Conservation (phyloP, 495 filamentous ascomycete genomes). For the Pyronema omphalodes region DNA sequence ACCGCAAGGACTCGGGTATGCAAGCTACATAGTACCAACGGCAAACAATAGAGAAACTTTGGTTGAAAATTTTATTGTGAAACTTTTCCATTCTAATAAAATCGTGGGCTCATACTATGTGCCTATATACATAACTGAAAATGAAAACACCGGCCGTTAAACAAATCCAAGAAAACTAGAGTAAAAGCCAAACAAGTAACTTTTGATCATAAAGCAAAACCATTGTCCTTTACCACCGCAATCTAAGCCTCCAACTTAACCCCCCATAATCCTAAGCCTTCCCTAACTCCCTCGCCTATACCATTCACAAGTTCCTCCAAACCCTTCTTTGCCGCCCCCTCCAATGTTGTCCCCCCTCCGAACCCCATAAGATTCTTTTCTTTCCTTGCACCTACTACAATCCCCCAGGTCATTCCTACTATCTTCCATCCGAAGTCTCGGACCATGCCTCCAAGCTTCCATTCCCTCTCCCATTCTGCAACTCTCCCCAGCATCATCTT, state of each 20-base stretch:
- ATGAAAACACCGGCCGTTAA: too few relatives aligned
- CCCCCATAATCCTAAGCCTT: background rate
- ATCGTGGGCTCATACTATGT: too few relatives aligned
- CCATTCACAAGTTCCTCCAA: conserved; percentile 1
- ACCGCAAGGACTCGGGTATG: too few relatives aligned
- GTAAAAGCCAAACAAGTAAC: too few relatives aligned
- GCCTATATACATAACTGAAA: too few relatives aligned
- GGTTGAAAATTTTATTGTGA: too few relatives aligned
- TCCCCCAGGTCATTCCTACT: background rate
- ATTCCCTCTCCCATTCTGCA: background rate
- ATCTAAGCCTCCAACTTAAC: background rate
- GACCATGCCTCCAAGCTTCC: background rate
- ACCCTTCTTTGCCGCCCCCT: background rate
- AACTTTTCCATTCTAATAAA: too few relatives aligned
- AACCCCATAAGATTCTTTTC: background rate
- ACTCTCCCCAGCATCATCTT: background rate
- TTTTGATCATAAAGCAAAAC: too few relatives aligned
- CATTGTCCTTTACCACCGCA: too few relatives aligned
- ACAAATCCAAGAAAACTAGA: too few relatives aligned
- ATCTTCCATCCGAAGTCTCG: background rate
- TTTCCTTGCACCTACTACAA: background rate
- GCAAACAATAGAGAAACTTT: too few relatives aligned
- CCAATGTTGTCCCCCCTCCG: background rate
- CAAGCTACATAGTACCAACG: too few relatives aligned
- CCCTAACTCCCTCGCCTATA: background rate